Evolutionary conservation across 345 rosid species (phyloP).

Genomic region (Brassica juncea): DNA sequence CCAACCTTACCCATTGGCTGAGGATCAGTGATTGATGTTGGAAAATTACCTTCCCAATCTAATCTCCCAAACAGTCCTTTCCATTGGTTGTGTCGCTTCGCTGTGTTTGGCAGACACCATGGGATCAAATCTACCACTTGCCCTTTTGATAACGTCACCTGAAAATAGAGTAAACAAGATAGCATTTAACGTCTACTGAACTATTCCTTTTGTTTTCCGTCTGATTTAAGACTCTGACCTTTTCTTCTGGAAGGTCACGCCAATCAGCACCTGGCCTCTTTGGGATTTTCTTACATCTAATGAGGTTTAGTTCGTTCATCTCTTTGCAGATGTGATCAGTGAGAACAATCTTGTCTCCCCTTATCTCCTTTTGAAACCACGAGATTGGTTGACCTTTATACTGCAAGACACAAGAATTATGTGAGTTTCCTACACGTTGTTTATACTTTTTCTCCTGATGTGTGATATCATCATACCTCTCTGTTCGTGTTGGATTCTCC

Average conservation of each 20-base stretch:
- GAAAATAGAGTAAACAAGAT: background rate
- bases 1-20: constrained; percentile 98
- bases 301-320: constrained; percentile 79
- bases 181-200: background rate
- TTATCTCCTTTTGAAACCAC: constrained; percentile 76
- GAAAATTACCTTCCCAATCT: constrained; percentile 95
- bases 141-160: constrained; percentile 71
- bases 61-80: constrained; percentile 87
- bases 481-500: constrained; percentile 57
- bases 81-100: constrained; percentile 78
- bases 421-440: background rate
- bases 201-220: background rate
- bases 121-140: constrained; percentile 71
- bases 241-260: constrained; percentile 78
- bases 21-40: constrained; percentile 85
- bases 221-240: constrained; percentile 44
- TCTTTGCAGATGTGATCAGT: constrained; percentile 79
- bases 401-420: constrained; percentile 42
- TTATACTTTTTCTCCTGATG: background rate
- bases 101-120: constrained; percentile 78
- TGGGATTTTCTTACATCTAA: constrained; percentile 70
- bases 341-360: constrained; percentile 53
- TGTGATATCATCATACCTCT: constrained; percentile 54
- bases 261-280: constrained; percentile 92
- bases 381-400: constrained; percentile 63